Percentiles rank a stretch among this genome's conserved stretches.
phyloP scores from a whole-genome alignment of 176 grass and related monocot species.

The Metroxylon sagu region DNA sequence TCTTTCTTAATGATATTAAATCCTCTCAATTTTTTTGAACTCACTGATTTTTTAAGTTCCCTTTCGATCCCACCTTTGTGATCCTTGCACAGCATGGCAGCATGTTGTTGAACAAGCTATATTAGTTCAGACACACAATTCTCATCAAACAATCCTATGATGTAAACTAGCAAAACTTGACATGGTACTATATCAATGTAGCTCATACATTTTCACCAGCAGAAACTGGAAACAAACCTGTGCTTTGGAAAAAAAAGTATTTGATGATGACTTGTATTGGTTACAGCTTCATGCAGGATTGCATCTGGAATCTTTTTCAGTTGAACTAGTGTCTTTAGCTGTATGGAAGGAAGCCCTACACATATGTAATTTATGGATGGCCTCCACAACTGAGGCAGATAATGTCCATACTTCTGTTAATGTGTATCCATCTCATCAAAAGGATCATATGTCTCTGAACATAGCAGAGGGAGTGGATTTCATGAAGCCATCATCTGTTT shows the following conservation, averaged over 20 bases:
- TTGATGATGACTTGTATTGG: slow-evolving; percentile 9
- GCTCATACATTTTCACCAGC: not conserved
- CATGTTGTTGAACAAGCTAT: too few relatives aligned
- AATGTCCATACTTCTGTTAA: not conserved
- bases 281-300: slow-evolving; percentile 38
- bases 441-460: slow-evolving; percentile 13
- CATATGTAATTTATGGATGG: slow-evolving; percentile 33
- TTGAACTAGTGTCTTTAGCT: slow-evolving; percentile 56
- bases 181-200: not conserved
- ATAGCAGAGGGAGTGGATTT: slow-evolving; percentile 33
- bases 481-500: slow-evolving; percentile 24
- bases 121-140: too few relatives aligned
- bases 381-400: slow-evolving; percentile 19
- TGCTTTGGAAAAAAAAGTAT: too few relatives aligned
- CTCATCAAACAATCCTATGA: too few relatives aligned
- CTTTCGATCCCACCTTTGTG: too few relatives aligned
- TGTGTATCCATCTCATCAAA: slow-evolving; percentile 18
- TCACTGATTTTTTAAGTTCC: too few relatives aligned
- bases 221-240: not conserved
- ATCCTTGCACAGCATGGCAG: too few relatives aligned
- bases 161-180: not conserved
- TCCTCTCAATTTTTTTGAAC: too few relatives aligned
- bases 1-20: too few relatives aligned
- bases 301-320: slow-evolving; percentile 49
- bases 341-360: slow-evolving; percentile 54